Base-by-base conservation (phyloP, 2,329 filamentous ascomycete genomes). In the Penicillium freii region DNA sequence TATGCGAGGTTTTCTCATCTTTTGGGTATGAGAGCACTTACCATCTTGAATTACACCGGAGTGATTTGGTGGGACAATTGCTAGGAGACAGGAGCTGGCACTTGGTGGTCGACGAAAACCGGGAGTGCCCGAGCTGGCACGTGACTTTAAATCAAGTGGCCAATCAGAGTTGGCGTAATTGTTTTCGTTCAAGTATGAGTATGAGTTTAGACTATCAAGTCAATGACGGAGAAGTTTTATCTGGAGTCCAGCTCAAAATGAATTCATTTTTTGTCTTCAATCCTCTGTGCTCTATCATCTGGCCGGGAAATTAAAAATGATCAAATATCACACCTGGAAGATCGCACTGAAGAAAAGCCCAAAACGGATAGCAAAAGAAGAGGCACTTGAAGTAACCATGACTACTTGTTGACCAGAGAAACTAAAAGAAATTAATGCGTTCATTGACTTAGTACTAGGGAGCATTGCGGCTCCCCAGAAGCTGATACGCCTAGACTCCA, bases 41-140 rank as follows among this genome's bases (percentile, higher is more conserved):
- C 71, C 71, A 73, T 73, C 59, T 65, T 72, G 58, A 54, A 42
- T 61, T 56, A 62, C 55, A 62, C 59, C 57, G 63, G 64, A 63
- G 65, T 54, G 57, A 63, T 62, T 57, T 62, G 56, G 61, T 64
- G 57, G 61, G 61, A 69, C 62, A 66, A 68, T 68, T 62, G 61
- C 63, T 66, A 65, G 59, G 52, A 59, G 50, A 65, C 54, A 51
- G 54, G 64, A 66, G 59, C 59, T 63, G 51, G 56, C 54, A 56
- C 47, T 44, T 53, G 56, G 60, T 62, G 63, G 64, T 70, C 66
- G 68, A 71, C 66, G 66, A 73, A 73, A 73, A 73, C 69, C 71
- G 71, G 69, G 66, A 68, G 64, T 50, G 63, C 65, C 66, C 68
- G 68, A 69, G 46, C 21, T 36, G 1, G 1, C 23, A 67, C 64